Base-by-base conservation (phyloP, 1,284 basidiomycete genomes). In the Mycena sp. region DNA sequence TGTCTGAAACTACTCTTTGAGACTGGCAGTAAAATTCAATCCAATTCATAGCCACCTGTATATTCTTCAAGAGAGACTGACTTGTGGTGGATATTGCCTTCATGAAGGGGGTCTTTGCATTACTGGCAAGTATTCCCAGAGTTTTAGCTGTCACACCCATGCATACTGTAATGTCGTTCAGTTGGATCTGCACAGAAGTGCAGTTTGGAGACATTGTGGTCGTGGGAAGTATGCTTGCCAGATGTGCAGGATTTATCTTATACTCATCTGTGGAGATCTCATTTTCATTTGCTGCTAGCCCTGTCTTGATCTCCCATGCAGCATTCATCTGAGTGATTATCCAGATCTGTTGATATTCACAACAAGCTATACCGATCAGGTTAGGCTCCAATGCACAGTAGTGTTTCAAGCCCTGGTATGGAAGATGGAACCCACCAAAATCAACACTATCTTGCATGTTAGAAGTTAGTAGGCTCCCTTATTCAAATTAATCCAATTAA, bases 261-360 rank as follows among this genome's bases (percentile, higher is more conserved):
- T 34, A 34, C 30, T 34, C 30, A 34, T 5, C 30, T 34, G 30
- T 4, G 30, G 30, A 34, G 30, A 34, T 34, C 30, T 34, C 30
- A 34, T 34, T 34, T 34, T 34, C 30, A 30, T 30, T 30, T 4
- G 30, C n/a, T 52, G 50, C 50, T 52, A 52, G 25, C 50, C 50
- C n/a, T 52, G 50, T 52, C 50, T 52, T 52, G n/a, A 52, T 52
- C n/a, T 25, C 50, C n/a, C n/a, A 8, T 52, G 50, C 50, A 8
- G 46, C 18, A 52, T 25, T 52, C n/a, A 52, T 52, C 50, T 22
- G 50, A 52, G 50, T 52, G 50, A 52, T 52, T 52, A 52, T 52
- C 50, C 8, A 22, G 50, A 52, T 25, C 50, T 8, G n/a, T 52
- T 52, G 50, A 52, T 52, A 52, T 52, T 52, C 50, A 25, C 50